These are phyloP conservation scores for Scutellaria baicalensis DNA, from an alignment of 257 asterid species.

Conservation along the genomic window DNA sequence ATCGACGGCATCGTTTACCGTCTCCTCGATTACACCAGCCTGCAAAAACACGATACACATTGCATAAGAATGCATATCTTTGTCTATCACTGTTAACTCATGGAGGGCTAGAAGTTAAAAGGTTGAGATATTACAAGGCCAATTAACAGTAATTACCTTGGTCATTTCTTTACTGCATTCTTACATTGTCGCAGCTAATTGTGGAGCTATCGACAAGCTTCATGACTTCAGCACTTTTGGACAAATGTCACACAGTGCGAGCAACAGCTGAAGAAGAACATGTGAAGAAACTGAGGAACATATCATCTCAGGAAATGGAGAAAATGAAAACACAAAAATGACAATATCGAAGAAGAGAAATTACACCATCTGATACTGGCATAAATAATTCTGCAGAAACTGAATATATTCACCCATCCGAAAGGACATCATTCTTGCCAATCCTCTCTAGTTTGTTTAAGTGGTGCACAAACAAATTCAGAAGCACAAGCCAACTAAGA, in stretches of 20 bases:
- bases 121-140: not conserved
- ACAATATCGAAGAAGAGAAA: not conserved
- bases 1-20: slow-evolving; percentile 75
- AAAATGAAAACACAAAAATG: not conserved
- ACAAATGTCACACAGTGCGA: slow-evolving; percentile 88
- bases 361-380: not conserved
- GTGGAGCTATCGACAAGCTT: slow-evolving; percentile 91
- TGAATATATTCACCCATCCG: not conserved
- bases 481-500: not conserved
- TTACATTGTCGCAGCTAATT: slow-evolving; percentile 83
- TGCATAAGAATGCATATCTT: too few relatives aligned
- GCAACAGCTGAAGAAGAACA: slow-evolving; percentile 57
- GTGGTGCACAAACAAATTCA: not conserved
- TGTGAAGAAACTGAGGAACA: not conserved
- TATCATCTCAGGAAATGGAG: not conserved
- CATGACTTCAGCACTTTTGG: slow-evolving; percentile 99
- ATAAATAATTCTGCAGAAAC: not conserved
- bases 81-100: not conserved
- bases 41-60: slow-evolving; percentile 17
- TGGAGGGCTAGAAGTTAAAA: not conserved
- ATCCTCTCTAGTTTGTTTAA: not conserved
- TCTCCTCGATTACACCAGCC: slow-evolving; percentile 98
- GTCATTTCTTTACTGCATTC: slow-evolving; percentile 95
- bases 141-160: slow-evolving; percentile 41
- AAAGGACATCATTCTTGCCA: not conserved